Conservation (phyloP, 768 basidiomycete species). For the Mycena olivaceomarginata region DNA sequence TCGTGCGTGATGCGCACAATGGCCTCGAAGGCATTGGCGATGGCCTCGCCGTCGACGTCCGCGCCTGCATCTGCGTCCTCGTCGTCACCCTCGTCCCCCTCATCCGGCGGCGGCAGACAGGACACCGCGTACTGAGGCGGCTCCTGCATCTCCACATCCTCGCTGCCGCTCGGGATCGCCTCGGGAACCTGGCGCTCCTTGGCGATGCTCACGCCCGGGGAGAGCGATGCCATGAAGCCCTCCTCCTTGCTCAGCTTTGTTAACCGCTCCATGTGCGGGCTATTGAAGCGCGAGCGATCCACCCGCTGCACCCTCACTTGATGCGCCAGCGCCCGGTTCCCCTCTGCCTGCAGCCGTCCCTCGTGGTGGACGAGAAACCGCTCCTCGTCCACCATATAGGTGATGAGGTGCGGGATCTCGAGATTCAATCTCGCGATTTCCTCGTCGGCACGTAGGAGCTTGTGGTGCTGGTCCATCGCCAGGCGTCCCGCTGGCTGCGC, state of each 20-base stretch:
- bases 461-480: neutral
- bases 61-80: no score
- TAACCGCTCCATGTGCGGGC: neutral
- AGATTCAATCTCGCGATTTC: neutral
- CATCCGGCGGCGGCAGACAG: no score
- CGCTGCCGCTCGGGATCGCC: no score
- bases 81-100: no score
- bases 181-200: neutral
- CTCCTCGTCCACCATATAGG: neutral
- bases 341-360: neutral
- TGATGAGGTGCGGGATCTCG: neutral
- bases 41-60: no score
- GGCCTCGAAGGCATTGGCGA: no score
- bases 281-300: neutral
- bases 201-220: neutral
- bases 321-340: neutral
- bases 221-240: neutral
- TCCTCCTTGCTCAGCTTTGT: slow-evolving; percentile 1
- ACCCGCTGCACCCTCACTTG: neutral
- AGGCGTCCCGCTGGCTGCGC: no score
- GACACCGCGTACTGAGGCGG: no score
- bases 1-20: no score
- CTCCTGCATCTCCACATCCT: no score
- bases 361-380: neutral
- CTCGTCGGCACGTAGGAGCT: neutral